Base-by-base conservation (phyloP, 345 rosid genomes). In the Sisymbrium irio region DNA sequence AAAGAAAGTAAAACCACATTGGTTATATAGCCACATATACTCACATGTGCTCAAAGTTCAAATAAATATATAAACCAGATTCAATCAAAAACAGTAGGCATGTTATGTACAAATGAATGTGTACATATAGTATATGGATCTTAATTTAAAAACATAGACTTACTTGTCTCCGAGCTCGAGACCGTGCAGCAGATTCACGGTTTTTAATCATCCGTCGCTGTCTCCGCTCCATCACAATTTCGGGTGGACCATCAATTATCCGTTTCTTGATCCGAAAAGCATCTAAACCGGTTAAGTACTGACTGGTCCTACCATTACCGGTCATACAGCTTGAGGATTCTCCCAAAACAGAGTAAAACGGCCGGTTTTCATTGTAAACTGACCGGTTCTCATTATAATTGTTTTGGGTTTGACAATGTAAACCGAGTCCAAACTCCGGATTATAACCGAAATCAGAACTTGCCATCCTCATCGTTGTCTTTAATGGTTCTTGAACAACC, bases 121-220 rank as follows among this genome's bases (percentile, higher is more conserved):
- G n/a, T 60, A 22, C 13, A 9, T 35, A 10, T 35, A 47, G 8
- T 11, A 4, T 50, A 1, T 22, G 10, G 15, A 50, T 65, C 9
- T 36, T 50, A 9, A 15, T 45, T 46, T 25, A 0, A 6, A 56
- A 15, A 71, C 6, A 36, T 19, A 4, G 20, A 59, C 69, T 70
- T 57, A 93, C 98, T 87, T 91, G 98, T 77, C 87, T 89, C 75
- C 98, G 79, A 12, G 98, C 98, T 9, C 98, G 85, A n/a, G 98
- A 94, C 32, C 98, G 67, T 14, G 97, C 96, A 1, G 96, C 98
- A 0, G 98, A 94, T 61, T 94, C 98, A 5, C 95, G 82, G 61
- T 94, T 94, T 85, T 94, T 91, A 7, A 94, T 94, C 96, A 94
- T 91, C 72, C 97, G 79, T 0, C 94, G 89, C 40, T 88, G 97